phyloP scores from a whole-genome alignment of 1,284 basidiomycete genomes.

The Trametes versicolor region DNA sequence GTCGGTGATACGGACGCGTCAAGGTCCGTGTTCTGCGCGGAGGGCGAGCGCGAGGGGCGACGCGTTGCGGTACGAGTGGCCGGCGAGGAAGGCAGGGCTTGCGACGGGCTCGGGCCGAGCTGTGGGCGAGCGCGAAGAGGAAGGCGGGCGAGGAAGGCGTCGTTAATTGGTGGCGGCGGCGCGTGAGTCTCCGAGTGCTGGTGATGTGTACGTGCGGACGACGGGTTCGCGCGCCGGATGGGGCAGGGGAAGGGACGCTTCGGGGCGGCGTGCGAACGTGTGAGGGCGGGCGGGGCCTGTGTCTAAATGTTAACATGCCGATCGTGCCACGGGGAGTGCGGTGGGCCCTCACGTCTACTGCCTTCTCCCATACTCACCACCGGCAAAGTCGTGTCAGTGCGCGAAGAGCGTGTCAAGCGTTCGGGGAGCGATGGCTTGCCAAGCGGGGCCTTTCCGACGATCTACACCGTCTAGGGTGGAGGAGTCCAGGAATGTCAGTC shows the following conservation, averaged over 20 bases:
- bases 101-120: slow-evolving; percentile 1
- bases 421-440: not conserved
- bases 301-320: slow-evolving; percentile 33
- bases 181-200: not conserved
- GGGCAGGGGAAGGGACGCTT: slow-evolving; percentile 8
- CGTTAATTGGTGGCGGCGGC: slow-evolving; percentile 4
- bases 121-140: slow-evolving; percentile 1
- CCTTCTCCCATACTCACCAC: slow-evolving; percentile 13
- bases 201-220: not conserved
- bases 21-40: slow-evolving; percentile 7
- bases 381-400: not conserved
- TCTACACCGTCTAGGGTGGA: slow-evolving; percentile 27
- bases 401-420: slow-evolving; percentile 9
- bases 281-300: slow-evolving; percentile 21
- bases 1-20: slow-evolving; percentile 11
- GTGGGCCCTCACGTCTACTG: not conserved
- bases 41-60: slow-evolving; percentile 1
- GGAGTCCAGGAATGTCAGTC: slow-evolving; percentile 23
- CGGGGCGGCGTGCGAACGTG: slow-evolving; percentile 24
- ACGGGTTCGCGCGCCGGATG: not conserved
- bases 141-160: not conserved
- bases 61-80: slow-evolving; percentile 8
- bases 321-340: slow-evolving; percentile 10
- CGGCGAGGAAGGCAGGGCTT: not conserved
- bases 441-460: slow-evolving; percentile 14